Percentiles rank a stretch among this genome's conserved stretches.
Evolutionary conservation across 2,329 filamentous ascomycete species (phyloP).

Genomic region (Gnomoniopsis sp.): DNA sequence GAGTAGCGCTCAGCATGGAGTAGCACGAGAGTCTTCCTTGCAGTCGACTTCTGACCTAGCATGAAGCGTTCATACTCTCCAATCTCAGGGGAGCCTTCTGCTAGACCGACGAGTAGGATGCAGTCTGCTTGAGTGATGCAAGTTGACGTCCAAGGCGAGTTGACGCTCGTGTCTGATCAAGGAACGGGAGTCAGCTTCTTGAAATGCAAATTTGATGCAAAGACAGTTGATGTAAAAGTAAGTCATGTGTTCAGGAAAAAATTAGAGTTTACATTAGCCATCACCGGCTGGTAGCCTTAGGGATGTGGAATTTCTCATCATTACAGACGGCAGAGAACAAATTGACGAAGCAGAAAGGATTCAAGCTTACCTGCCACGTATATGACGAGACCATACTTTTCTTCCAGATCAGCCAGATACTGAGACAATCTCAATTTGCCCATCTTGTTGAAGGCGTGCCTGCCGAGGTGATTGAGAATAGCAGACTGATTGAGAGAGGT

Average conservation of each 20-base stretch:
- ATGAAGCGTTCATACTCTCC: conserved; percentile 97
- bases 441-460: conserved; percentile 96
- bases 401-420: conserved; percentile 93
- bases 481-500: conserved; percentile 90
- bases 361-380: conserved; percentile 73
- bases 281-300: conserved; percentile 51
- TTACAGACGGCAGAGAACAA: conserved; percentile 20
- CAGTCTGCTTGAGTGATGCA: conserved; percentile 97
- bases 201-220: conserved; percentile 5
- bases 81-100: conserved; percentile 83
- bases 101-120: conserved; percentile 86
- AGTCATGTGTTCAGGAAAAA: conserved; percentile 55
- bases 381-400: conserved; percentile 92
- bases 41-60: conserved; percentile 94
- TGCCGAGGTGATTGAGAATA: conserved; percentile 89
- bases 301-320: conserved; percentile 51
- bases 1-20: conserved; percentile 89
- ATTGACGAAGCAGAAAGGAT: conserved; percentile 3
- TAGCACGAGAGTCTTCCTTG: conserved; percentile 86
- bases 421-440: conserved; percentile 94
- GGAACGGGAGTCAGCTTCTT: conserved; percentile 14
- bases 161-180: conserved; percentile 80
- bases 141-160: conserved; percentile 96
- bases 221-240: conserved; percentile 12
- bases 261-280: conserved; percentile 62